Conservation (phyloP, 805 yeast genomes). For the Candida peoriensis region DNA sequence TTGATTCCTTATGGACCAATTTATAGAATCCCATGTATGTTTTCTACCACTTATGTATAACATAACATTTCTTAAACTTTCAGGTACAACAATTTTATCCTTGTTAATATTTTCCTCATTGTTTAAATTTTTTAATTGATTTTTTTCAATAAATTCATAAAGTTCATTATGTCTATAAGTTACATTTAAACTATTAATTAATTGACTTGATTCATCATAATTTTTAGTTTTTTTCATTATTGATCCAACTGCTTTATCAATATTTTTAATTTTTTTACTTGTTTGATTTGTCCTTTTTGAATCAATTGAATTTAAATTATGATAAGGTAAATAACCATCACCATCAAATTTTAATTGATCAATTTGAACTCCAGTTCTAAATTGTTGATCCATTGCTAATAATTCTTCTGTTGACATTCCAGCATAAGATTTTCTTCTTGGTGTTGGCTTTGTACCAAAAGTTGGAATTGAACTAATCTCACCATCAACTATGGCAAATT, state of each 20-base stretch:
- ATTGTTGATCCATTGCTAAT: constrained; percentile 22
- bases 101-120: constrained; percentile 2
- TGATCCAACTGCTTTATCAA: constrained; percentile 18
- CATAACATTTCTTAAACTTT: constrained; percentile 19
- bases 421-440: constrained; percentile 22
- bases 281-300: constrained; percentile 5
- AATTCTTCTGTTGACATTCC: constrained; percentile 23
- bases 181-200: constrained; percentile 9
- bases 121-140: constrained; percentile 1
- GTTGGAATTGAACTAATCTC: neutral
- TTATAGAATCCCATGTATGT: constrained; percentile 35
- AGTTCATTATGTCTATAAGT: constrained; percentile 17
- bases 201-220: constrained; percentile 1
- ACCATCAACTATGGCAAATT: neutral
- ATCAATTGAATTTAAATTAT: neutral
- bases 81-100: constrained; percentile 7
- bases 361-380: constrained; percentile 15
- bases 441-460: neutral
- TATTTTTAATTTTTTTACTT: constrained; percentile 13
- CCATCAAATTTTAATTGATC: constrained; percentile 20
- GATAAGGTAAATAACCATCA: constrained; percentile 19
- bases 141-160: constrained; percentile 10
- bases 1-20: constrained; percentile 18
- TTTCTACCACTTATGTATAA: constrained; percentile 47
- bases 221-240: constrained; percentile 9